Base-by-base conservation (phyloP, 176 grass and related monocot species). In the Triticum monococcum region DNA sequence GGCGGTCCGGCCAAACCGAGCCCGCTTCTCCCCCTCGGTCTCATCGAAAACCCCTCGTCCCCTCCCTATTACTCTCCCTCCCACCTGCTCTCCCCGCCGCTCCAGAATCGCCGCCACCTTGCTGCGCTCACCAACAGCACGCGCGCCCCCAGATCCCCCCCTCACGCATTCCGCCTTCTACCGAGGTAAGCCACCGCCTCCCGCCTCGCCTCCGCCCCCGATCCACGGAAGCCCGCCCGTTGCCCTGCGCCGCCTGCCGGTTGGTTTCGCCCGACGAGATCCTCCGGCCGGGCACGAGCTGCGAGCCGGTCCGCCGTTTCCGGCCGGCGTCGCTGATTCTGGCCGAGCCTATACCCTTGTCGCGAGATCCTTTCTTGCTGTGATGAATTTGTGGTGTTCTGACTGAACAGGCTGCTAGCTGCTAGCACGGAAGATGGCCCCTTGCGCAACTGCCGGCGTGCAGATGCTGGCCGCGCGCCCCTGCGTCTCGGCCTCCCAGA, bases 391-490 rank as follows among this genome's bases (percentile, higher is more conserved):
- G 24, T 14, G 12, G 14, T 90, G 31, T 73, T 87, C 18, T 86
- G 20, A 43, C 24, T 83, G 64, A 36, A 41, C 54, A 84, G 41
- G n/a, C 16, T 50, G 5, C 26, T 50, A 28, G 37, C 81, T 50
- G 32, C 9, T 61, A 82, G 40, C 30, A 79, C 37, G 76, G 68
- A 82, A 38, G 82, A 97, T 97, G 89, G 82, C 69, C 31, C 87
- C 89, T 18, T 91, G 82, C 63, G 87, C 89, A 50, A 81, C 91
- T 38, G 64, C 86, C 33, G 73, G 89, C 63, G 52, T 86, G 87
- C 89, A 92, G 86, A 82, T 92, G 85, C 62, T 79, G 9, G 89
- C 87, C 33, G 64, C 85, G 36, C 72, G 87, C 60, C 89, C 90
- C 60, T 91, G 83, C 77, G 81, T 97, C 83, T 90, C 85, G 17